Conservation (phyloP, 305 asterid species). For the Fraxinus velutina region DNA sequence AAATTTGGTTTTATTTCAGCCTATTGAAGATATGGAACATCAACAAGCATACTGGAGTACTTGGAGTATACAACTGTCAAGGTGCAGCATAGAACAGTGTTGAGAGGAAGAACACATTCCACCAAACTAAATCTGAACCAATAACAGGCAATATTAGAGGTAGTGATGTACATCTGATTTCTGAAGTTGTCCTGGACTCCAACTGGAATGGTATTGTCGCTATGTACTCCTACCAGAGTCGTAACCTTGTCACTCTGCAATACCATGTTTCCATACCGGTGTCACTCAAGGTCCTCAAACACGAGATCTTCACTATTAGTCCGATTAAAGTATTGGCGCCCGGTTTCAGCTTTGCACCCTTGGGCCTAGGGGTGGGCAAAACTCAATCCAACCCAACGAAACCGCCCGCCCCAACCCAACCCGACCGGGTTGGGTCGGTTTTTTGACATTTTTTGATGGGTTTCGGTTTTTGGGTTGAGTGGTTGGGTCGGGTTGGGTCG, state of each 20-base stretch:
- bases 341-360: conserved; percentile 56
- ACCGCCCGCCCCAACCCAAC: no score
- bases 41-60: conserved; percentile 77
- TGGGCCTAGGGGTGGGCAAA: conserved; percentile 42
- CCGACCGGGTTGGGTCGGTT: no score
- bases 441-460: no score
- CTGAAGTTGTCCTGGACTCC: conserved; percentile 50
- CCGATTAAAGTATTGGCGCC: conserved; percentile 52
- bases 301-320: conserved; percentile 63
- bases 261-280: conserved; percentile 56
- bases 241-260: conserved; percentile 39
- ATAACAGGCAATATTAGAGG: conserved; percentile 64
- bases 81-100: conserved; percentile 88
- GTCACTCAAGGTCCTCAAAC: conserved; percentile 78
- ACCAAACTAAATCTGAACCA: conserved; percentile 55
- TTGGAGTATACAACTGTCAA: conserved; percentile 91
- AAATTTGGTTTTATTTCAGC: conserved; percentile 34
- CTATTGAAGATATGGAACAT: conserved; percentile 92
- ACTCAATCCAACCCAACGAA: no score
- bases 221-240: conserved; percentile 42
- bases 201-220: conserved; percentile 69
- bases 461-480: no score
- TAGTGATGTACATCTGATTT: conserved; percentile 67
- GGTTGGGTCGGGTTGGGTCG: no score
- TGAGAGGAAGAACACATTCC: conserved; percentile 82